These are phyloP conservation scores for Ganoderma lingzhi DNA, from an alignment of 1,284 basidiomycete genomes.

Conservation along the genomic window DNA sequence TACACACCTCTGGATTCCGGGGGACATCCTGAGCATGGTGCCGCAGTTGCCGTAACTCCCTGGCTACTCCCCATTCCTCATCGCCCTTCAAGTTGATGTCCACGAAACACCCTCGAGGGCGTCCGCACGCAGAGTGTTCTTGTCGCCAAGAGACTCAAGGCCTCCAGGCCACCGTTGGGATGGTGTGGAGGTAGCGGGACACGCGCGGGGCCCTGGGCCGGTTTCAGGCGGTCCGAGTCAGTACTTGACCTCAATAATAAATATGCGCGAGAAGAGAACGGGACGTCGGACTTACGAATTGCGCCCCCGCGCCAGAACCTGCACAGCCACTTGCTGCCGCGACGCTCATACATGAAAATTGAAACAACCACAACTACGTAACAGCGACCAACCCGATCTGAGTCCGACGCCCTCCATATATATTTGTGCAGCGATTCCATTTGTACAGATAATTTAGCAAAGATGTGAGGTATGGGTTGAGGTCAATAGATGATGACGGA, in stretches of 20 bases:
- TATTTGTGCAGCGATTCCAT: not conserved
- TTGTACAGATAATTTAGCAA: constrained; percentile 4
- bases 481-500: not conserved
- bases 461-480: not conserved
- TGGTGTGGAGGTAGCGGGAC: not conserved
- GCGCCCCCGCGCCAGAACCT: not conserved
- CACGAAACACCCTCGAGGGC: not conserved
- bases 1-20: not conserved
- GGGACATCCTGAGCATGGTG: not conserved
- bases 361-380: too few species aligned
- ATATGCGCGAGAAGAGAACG: not conserved
- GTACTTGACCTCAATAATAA: not conserved
- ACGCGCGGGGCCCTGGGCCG: not conserved
- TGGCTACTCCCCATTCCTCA: not conserved
- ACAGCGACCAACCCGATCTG: not conserved
- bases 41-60: constrained; percentile 6
- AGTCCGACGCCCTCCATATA: not conserved
- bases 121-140: not conserved
- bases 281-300: not conserved
- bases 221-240: not conserved
- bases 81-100: not conserved
- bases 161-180: not conserved
- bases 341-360: too few species aligned
- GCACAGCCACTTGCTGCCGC: too few species aligned
- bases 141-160: not conserved